Conservation (phyloP, 768 basidiomycete species). For the Boletus subcaerulescens region DNA sequence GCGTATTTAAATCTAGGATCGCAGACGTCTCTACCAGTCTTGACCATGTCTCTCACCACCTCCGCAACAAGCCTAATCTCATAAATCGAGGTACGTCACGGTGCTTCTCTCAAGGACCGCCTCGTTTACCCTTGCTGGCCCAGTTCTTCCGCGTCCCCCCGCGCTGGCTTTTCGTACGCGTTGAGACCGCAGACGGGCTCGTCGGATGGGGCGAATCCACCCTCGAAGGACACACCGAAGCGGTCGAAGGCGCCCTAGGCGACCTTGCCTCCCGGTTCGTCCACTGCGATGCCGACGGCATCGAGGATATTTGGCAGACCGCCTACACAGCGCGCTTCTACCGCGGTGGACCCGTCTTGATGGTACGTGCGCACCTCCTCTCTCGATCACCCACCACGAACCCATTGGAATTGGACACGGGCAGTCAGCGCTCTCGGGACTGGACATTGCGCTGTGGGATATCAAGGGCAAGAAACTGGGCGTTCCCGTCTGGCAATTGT, state of each 20-base stretch:
- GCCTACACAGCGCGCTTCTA: constrained; percentile 70
- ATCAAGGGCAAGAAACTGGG: constrained; percentile 78
- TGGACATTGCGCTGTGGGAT: constrained; percentile 75
- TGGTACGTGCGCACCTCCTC: constrained; percentile 38
- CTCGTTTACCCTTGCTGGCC: too few relatives aligned
- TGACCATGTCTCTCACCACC: constrained; percentile 15
- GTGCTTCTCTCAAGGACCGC: not conserved
- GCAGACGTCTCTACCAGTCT: too few relatives aligned
- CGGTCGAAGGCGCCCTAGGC: constrained; percentile 61
- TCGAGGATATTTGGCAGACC: constrained; percentile 71
- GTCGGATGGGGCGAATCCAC: constrained; percentile 78
- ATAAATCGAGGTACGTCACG: constrained; percentile 21
- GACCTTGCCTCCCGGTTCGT: constrained; percentile 60
- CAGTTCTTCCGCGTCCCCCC: constrained; percentile 68
- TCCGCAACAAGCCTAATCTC: constrained; percentile 22
- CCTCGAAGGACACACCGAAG: constrained; percentile 70
- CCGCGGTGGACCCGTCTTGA: constrained; percentile 67
- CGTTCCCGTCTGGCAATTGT: constrained; percentile 60
- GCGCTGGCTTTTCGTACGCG: constrained; percentile 69
- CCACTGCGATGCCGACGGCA: constrained; percentile 59
- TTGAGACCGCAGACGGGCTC: constrained; percentile 59
- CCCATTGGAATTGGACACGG: not conserved
- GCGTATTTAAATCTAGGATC: too few relatives aligned
- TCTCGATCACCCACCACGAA: not conserved
- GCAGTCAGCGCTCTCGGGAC: constrained; percentile 52